Conservation (phyloP, 768 basidiomycete genomes). For the Boletus bicolor region DNA sequence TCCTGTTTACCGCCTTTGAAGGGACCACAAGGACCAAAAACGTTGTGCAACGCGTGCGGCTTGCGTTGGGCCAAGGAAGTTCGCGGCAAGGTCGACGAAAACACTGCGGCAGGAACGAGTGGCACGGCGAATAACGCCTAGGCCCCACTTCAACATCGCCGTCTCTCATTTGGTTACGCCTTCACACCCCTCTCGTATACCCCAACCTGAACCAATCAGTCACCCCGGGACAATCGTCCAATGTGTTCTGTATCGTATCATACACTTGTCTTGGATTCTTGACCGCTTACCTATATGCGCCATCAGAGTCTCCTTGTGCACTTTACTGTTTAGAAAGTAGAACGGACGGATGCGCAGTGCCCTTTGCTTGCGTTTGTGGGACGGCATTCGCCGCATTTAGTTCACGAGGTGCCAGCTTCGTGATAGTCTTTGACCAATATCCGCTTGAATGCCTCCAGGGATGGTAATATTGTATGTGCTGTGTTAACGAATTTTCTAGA, state of each 20-base stretch:
- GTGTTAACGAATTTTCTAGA: neutral
- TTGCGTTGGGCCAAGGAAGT: conserved; percentile 86
- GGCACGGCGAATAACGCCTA: conserved; percentile 19
- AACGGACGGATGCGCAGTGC: conserved; percentile 1
- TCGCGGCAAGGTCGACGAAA: conserved; percentile 41
- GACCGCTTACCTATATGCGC: conserved; percentile 4
- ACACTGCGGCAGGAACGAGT: conserved; percentile 24
- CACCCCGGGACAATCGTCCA: conserved; percentile 1
- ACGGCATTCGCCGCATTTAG: conserved; percentile 1
- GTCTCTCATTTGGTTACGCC: neutral
- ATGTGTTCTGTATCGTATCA: conserved; percentile 1
- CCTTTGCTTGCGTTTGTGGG: conserved; percentile 3
- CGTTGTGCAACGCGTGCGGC: conserved; percentile 96
- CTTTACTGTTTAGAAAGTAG: conserved; percentile 9
- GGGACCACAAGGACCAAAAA: conserved; percentile 95
- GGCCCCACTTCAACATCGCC: neutral
- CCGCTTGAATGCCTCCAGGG: neutral
- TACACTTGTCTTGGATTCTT: conserved; percentile 16
- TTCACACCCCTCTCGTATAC: neutral
- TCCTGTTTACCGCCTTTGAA: conserved; percentile 31
- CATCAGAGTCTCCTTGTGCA: conserved; percentile 5
- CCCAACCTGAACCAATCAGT: conserved; percentile 5
- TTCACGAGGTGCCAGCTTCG: conserved; percentile 2
- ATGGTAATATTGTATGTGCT: conserved; percentile 2
- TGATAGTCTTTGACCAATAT: conserved; percentile 5